Conservation (phyloP, 257 asterid genomes). For the Schizonepeta tenuifolia region DNA sequence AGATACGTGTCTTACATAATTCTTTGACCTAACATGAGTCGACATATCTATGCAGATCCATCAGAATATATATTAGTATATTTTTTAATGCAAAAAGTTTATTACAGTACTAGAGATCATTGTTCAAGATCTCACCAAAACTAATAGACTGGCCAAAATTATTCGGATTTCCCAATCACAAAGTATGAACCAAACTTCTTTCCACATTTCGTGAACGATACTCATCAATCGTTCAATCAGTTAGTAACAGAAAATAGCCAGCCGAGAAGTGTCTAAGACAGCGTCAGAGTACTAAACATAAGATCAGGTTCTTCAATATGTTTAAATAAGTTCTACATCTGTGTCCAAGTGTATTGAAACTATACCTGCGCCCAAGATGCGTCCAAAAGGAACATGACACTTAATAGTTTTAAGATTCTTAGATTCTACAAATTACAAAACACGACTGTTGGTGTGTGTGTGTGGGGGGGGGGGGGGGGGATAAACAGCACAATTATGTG, state of each 20-base stretch:
- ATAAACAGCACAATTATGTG: neutral
- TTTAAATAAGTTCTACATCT: slow-evolving; percentile 7
- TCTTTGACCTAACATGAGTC: neutral
- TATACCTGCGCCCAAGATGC: neutral
- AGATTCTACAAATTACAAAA: too few relatives aligned
- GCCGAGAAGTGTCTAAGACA: neutral
- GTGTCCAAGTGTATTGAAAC: neutral
- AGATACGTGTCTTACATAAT: neutral
- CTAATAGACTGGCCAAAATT: neutral
- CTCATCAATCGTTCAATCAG: neutral
- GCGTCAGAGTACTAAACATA: neutral
- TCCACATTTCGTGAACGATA: neutral
- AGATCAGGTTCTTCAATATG: neutral
- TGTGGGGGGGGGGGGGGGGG: neutral
- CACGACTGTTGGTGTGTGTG: too few relatives aligned
- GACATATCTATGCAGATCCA: neutral
- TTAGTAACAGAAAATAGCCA: slow-evolving; percentile 10
- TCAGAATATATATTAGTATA: neutral
- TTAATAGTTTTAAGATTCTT: neutral
- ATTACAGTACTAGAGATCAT: neutral
- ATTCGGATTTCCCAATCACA: neutral
- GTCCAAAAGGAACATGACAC: neutral
- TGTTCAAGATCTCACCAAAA: neutral
- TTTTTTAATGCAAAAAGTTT: neutral
- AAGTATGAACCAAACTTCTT: neutral